phyloP scores from a whole-genome alignment of 164 flowering plant species.

The Annona cherimola region DNA sequence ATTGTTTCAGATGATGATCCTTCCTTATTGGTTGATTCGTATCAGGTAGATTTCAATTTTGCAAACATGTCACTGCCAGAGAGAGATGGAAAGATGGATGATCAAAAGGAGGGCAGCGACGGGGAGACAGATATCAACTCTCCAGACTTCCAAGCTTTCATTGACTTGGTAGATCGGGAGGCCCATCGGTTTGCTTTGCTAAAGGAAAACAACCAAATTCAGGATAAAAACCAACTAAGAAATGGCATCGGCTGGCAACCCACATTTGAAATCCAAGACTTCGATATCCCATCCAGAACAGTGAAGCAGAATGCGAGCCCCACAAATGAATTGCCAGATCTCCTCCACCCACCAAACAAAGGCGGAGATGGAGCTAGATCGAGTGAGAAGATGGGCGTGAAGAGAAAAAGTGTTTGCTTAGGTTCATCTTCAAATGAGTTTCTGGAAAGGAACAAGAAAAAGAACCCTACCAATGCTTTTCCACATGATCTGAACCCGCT shows the following conservation, averaged over 20 bases:
- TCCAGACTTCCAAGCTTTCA: background rate
- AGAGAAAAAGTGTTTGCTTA: background rate
- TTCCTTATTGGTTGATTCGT: background rate
- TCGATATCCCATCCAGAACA: background rate
- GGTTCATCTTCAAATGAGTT: background rate
- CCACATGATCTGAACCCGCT: background rate
- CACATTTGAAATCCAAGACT: background rate
- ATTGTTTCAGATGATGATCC: no score
- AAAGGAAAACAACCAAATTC: background rate
- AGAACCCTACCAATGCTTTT: background rate
- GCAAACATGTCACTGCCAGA: background rate
- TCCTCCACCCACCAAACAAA: background rate
- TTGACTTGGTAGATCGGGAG: background rate
- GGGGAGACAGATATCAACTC: background rate
- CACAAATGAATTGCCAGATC: background rate
- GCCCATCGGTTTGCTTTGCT: conserved; percentile 1
- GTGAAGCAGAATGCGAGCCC: background rate
- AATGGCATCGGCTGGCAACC: background rate
- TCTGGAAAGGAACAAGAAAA: background rate
- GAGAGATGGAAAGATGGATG: background rate
- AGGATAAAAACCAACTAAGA: background rate
- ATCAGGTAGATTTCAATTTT: background rate
- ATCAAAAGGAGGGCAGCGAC: background rate
- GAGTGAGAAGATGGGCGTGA: background rate
- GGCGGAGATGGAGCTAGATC: background rate